Evolutionary conservation across 73 alveolate species (phyloP), one percentile per base, ranked within the genome.

Genomic region (Breviolum minutum): DNA sequence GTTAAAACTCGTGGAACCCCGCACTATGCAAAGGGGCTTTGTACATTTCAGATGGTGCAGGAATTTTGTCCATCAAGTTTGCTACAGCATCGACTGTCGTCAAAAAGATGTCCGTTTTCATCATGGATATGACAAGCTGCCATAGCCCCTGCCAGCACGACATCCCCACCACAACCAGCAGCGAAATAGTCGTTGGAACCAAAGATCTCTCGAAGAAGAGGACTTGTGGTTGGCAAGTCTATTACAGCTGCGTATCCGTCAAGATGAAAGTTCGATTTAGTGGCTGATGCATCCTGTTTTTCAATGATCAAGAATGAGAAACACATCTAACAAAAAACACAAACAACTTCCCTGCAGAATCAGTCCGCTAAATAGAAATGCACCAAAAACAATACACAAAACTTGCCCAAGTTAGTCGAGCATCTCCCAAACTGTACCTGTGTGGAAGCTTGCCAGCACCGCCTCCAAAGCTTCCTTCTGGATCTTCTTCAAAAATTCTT

Each of bases 401-500:
- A 40, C 54, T 40, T 40, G 0, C 54, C 54, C 54, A 40, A 40
- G 54, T 40, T 3, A 40, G 54, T 40, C 54, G 54, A 40, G 54
- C 54, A 22, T 24, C 85, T 22, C 94, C 94, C 63, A 86, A n/a
- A 27, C 94, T 86, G 90, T 30, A 92, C 66, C 98, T 76, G 20
- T 92, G 98, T 54, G 98, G 98, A 9, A 92, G 90, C 66, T 92
- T 92, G 32, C 98, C 98, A 27, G 98, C 98, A 14, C 98, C 98
- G 6, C 98, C 98, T 7, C 98, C 98, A 22, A 74, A 92, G 24
- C 90, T 92, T 54, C 98, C 98, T 71, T 92, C 98, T 2, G 98
- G 98, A 29, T 92, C 98, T 16, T 32, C 71, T 62, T 54, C 85
- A 22, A 92, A 92, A 80, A 92, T 66, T 48, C 54, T 80, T 62